Conservation (phyloP, 768 basidiomycete species). For the Boletus huronensis region DNA sequence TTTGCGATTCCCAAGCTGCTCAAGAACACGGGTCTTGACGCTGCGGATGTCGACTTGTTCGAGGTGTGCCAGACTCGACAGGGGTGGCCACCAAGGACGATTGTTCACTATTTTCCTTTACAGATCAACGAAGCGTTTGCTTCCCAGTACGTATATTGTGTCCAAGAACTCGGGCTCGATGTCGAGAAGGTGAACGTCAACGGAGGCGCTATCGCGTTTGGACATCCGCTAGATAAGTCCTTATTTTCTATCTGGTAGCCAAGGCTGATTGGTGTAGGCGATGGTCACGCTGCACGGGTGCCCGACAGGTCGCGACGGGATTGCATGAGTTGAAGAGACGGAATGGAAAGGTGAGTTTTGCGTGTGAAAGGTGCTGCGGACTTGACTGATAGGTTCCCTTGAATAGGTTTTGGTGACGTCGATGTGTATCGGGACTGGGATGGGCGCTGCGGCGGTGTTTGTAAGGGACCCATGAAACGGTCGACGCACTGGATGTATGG, state of each 20-base stretch:
- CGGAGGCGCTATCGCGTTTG: constrained; percentile 86
- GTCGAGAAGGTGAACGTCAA: constrained; percentile 76
- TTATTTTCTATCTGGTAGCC: background rate
- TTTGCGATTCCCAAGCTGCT: constrained; percentile 81
- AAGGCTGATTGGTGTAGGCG: constrained; percentile 11
- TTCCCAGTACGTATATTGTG: constrained; percentile 72
- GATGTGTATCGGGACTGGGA: constrained; percentile 89
- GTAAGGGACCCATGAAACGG: constrained; percentile 42
- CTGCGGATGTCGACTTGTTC: constrained; percentile 73
- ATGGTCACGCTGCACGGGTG: constrained; percentile 68
- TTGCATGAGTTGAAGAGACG: constrained; percentile 69
- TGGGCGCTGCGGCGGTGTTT: constrained; percentile 84
- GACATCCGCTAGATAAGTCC: constrained; percentile 75
- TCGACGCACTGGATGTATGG: background rate
- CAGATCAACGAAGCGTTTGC: constrained; percentile 95
- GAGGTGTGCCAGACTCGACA: constrained; percentile 45
- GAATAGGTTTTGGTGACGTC: constrained; percentile 72
- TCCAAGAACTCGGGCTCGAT: constrained; percentile 61
- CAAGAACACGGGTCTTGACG: constrained; percentile 58
- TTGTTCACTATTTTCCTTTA: background rate
- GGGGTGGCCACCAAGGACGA: background rate
- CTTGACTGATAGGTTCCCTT: background rate
- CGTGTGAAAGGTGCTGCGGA: background rate
- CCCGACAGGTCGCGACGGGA: constrained; percentile 81
- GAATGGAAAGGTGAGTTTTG: constrained; percentile 52